These are phyloP conservation scores for Eucalyptus grandis DNA, from an alignment of 345 rosid genomes.

Conservation along the genomic window DNA sequence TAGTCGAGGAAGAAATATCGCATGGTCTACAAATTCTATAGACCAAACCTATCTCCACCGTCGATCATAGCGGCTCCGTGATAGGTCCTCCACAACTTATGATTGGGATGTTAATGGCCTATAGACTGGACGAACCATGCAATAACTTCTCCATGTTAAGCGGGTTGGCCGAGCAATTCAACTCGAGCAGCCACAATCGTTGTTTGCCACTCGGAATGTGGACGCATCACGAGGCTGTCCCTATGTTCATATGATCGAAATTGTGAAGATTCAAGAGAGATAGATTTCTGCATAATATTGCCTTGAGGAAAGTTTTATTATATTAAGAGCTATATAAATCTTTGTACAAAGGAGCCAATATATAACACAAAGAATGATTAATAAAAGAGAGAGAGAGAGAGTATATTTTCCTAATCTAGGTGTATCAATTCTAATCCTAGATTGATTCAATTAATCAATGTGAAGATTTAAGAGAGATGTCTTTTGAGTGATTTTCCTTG, in stretches of 20 bases:
- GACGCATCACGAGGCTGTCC: background rate
- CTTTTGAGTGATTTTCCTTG: accelerated
- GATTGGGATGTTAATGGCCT: background rate
- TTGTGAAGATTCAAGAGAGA: background rate
- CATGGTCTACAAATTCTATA: too few species aligned
- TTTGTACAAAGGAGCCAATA: too few species aligned
- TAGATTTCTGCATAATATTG: accelerated
- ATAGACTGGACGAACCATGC: background rate
- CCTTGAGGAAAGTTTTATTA: too few species aligned
- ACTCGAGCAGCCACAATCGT: background rate
- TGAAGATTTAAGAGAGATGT: too few species aligned
- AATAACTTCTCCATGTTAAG: background rate
- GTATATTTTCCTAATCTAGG: too few species aligned
- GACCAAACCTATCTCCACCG: accelerated
- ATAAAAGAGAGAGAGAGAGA: too few species aligned
- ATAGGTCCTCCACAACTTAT: background rate
- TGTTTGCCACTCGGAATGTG: background rate
- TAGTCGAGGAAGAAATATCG: background rate
- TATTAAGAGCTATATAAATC: accelerated
- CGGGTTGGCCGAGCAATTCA: background rate
- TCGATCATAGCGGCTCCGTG: background rate
- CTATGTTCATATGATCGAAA: too few species aligned
- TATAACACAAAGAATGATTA: too few species aligned
- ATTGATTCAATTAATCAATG: too few species aligned
- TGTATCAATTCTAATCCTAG: too few species aligned